phyloP scores from a whole-genome alignment of 192 early-diverging fungal species.

The Spizellomyces sp. region DNA sequence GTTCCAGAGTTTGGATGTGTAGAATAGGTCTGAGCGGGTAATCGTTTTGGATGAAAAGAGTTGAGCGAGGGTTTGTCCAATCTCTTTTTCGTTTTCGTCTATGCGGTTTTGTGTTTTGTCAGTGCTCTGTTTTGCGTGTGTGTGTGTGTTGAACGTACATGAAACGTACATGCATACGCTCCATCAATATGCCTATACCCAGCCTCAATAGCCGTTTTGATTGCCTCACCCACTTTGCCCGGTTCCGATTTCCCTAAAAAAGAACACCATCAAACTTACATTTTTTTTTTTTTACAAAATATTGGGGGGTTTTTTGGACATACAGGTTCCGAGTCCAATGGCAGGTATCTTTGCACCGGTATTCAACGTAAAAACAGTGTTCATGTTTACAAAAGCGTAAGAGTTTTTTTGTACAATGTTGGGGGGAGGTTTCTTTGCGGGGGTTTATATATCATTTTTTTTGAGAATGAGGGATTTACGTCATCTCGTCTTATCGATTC shows the following conservation, averaged over 20 bases:
- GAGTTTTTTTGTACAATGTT: too few relatives aligned
- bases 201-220: conserved; percentile 61
- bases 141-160: neutral
- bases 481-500: too few relatives aligned
- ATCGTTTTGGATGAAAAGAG: conserved; percentile 35
- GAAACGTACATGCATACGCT: conserved; percentile 24
- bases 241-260: conserved; percentile 53
- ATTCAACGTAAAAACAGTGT: neutral
- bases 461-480: too few relatives aligned
- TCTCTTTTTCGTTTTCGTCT: conserved; percentile 79
- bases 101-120: conserved; percentile 11
- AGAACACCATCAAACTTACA: neutral
- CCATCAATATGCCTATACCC: conserved; percentile 64
- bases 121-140: neutral
- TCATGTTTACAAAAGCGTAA: too few relatives aligned
- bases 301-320: too few relatives aligned
- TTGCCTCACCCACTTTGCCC: conserved; percentile 58
- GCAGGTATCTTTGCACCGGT: conserved; percentile 32
- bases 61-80: conserved; percentile 74
- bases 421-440: too few relatives aligned
- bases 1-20: conserved; percentile 76
- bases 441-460: too few relatives aligned
- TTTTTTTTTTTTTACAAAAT: too few relatives aligned
- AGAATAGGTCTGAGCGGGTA: conserved; percentile 75
- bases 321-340: conserved; percentile 42